These are phyloP conservation scores for Aspergillus quadrilineatus DNA, from an alignment of 2,329 filamentous ascomycete genomes.

Conservation along the genomic window DNA sequence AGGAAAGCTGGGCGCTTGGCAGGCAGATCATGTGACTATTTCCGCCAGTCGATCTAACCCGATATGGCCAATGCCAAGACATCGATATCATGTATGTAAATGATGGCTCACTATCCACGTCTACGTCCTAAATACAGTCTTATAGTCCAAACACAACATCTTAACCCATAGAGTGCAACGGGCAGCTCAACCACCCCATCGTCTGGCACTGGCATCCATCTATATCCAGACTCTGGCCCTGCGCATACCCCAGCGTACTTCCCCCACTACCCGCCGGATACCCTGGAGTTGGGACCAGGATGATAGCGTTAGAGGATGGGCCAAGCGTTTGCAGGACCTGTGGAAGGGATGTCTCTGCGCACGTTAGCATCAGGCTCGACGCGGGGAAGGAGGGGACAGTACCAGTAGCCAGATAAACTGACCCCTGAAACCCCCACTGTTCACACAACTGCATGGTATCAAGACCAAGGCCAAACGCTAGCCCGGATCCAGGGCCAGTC, in stretches of 20 bases:
- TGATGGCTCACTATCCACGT: background rate
- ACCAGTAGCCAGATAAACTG: conserved; percentile 11
- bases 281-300: conserved; percentile 14
- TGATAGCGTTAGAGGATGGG: conserved; percentile 17
- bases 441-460: conserved; percentile 8
- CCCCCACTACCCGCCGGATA: background rate
- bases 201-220: conserved; percentile 2
- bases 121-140: background rate
- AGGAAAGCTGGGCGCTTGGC: background rate
- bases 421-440: conserved; percentile 10
- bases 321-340: conserved; percentile 21
- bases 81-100: background rate
- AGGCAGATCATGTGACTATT: background rate
- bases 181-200: conserved; percentile 6
- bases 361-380: background rate
- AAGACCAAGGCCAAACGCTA: background rate
- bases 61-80: background rate
- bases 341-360: conserved; percentile 19
- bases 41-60: background rate
- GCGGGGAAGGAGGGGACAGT: background rate
- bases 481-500: background rate
- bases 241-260: background rate
- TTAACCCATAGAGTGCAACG: conserved; percentile 6
- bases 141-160: background rate
- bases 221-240: background rate